phyloP scores from a whole-genome alignment of 306 rosid species.

The Sophora flavescens region DNA sequence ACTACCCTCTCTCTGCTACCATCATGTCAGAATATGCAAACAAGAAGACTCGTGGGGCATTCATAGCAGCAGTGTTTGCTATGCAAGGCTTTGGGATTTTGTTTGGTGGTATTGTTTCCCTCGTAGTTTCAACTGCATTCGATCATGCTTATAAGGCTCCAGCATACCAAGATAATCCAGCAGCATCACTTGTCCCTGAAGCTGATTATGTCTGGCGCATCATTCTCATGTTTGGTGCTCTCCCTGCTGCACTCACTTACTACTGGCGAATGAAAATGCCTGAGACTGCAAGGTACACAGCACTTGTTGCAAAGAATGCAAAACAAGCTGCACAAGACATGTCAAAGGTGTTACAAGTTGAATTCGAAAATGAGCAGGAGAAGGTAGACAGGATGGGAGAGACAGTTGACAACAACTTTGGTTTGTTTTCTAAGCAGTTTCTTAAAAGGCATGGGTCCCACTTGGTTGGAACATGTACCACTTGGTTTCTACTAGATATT shows the following conservation, averaged over 20 bases:
- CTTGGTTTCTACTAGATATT: constrained; percentile 49
- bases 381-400: neutral
- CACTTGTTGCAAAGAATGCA: constrained; percentile 44
- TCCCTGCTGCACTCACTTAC: constrained; percentile 45
- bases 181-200: constrained; percentile 40
- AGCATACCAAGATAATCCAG: neutral
- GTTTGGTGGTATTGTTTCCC: constrained; percentile 39
- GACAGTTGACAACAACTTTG: neutral
- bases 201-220: constrained; percentile 51
- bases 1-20: constrained; percentile 53
- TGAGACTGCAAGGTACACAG: constrained; percentile 50
- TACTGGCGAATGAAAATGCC: constrained; percentile 57
- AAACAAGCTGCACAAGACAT: constrained; percentile 49
- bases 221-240: constrained; percentile 47
- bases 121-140: constrained; percentile 34
- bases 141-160: constrained; percentile 46
- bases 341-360: constrained; percentile 44
- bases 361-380: constrained; percentile 36
- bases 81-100: constrained; percentile 52
- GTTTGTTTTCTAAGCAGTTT: constrained; percentile 40
- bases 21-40: constrained; percentile 52
- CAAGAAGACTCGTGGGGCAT: constrained; percentile 47
- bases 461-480: constrained; percentile 45
- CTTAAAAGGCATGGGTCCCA: constrained; percentile 40
- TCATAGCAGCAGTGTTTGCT: constrained; percentile 46